Percentiles rank a stretch among this genome's conserved stretches.
phyloP scores from a whole-genome alignment of 352 stramenopile species.

The Phytopythium sindhum region DNA sequence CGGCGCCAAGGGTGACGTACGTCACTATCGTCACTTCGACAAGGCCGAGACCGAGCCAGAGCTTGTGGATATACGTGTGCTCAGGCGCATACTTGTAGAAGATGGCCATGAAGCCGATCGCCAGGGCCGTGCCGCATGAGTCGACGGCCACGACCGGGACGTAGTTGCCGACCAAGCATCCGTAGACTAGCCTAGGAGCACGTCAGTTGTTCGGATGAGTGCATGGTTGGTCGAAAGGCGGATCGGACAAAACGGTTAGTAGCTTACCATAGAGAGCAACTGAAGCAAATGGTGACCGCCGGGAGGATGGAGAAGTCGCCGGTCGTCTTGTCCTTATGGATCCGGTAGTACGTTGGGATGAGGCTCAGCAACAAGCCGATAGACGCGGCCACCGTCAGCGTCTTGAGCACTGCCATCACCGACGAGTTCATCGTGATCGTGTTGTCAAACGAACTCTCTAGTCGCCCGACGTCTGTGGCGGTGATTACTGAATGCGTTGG shows the following conservation, averaged over 20 bases:
- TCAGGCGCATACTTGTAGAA: slow-evolving; percentile 19
- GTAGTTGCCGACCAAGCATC: slow-evolving; percentile 22
- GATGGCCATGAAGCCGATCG: slow-evolving; percentile 20
- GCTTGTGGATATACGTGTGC: slow-evolving; percentile 8
- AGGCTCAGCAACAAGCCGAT: slow-evolving; percentile 17
- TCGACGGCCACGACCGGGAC: slow-evolving; percentile 35
- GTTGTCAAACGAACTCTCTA: not conserved
- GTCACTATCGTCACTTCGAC: not conserved
- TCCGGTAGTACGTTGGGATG: slow-evolving; percentile 11
- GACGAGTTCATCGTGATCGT: not conserved
- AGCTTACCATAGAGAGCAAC: slow-evolving; percentile 19
- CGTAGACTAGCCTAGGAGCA: slow-evolving; percentile 23
- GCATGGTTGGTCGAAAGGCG: not conserved
- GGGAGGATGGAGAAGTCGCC: slow-evolving; percentile 15
- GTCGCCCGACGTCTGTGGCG: not conserved
- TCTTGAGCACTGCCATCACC: slow-evolving; percentile 15
- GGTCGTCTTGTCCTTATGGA: slow-evolving; percentile 15
- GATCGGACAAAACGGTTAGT: not conserved
- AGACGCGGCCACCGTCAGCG: slow-evolving; percentile 16
- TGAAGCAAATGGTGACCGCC: slow-evolving; percentile 15
- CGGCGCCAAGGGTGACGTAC: slow-evolving; percentile 9
- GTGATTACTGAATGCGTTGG: not conserved
- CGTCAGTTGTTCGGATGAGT: not conserved
- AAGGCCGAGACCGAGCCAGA: slow-evolving; percentile 4
- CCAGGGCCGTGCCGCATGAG: slow-evolving; percentile 13